phyloP scores from a whole-genome alignment of 148 eudicot species.

The Salicornia ramosissima region DNA sequence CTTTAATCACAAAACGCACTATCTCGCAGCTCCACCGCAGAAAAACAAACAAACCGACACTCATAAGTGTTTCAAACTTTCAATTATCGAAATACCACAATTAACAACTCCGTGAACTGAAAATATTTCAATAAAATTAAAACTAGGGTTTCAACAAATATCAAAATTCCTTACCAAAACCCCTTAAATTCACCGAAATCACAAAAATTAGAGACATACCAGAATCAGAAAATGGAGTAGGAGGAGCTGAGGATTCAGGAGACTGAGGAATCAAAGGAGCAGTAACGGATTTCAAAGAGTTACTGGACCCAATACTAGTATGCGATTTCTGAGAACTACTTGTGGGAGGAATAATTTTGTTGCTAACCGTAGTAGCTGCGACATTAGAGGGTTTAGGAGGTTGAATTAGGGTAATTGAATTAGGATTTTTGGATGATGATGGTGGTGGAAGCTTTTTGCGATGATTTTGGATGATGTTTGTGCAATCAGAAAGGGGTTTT shows the following conservation, averaged over 20 bases:
- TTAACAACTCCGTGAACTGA: background rate
- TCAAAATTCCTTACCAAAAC: background rate
- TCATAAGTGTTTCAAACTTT: slow-evolving; percentile 4
- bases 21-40: background rate
- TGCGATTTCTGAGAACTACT: slow-evolving; percentile 2
- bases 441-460: slow-evolving; percentile 2
- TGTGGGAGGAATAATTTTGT: background rate
- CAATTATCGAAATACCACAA: background rate
- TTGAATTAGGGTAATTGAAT: slow-evolving; percentile 13
- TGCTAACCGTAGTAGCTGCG: background rate
- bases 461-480: slow-evolving; percentile 19
- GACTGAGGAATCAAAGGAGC: background rate
- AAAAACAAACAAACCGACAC: background rate
- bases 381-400: slow-evolving; percentile 7
- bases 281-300: background rate
- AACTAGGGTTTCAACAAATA: slow-evolving; percentile 1
- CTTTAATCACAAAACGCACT: too few relatives aligned
- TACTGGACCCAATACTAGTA: slow-evolving; percentile 24
- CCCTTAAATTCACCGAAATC: background rate
- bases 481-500: slow-evolving; percentile 33
- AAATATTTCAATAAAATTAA: slow-evolving; percentile 6
- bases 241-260: slow-evolving; percentile 2
- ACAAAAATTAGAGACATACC: slow-evolving; percentile 2
- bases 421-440: background rate
- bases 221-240: slow-evolving; percentile 19